phyloP scores from a whole-genome alignment of 805 yeast genomes.

The Wickerhamomyces xylosicus region DNA sequence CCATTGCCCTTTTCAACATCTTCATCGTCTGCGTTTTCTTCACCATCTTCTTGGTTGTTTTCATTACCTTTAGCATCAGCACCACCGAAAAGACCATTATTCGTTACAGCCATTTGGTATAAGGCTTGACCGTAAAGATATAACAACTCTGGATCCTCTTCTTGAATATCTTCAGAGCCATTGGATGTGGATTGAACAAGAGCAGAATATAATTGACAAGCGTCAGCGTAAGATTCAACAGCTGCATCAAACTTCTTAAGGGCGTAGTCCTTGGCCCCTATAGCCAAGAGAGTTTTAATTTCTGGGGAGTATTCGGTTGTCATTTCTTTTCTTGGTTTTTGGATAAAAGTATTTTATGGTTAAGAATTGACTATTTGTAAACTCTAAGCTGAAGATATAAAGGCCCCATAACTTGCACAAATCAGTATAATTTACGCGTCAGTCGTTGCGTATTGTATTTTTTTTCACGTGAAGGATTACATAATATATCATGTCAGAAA shows the following conservation, averaged over 20 bases:
- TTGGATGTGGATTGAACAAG: background rate
- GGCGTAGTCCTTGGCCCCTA: conserved; percentile 58
- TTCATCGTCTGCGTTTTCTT: conserved; percentile 16
- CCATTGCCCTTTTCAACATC: conserved; percentile 19
- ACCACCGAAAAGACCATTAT: conserved; percentile 69
- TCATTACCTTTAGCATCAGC: conserved; percentile 15
- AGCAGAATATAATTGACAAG: conserved; percentile 45
- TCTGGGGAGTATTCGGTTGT: conserved; percentile 26
- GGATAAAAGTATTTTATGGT: too few relatives aligned
- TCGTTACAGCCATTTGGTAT: conserved; percentile 65
- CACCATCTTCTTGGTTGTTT: conserved; percentile 10
- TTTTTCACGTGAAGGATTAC: too few relatives aligned
- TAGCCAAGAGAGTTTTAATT: conserved; percentile 37
- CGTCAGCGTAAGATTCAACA: conserved; percentile 58
- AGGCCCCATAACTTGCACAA: too few relatives aligned
- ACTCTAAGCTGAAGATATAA: too few relatives aligned
- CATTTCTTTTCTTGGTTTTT: too few relatives aligned
- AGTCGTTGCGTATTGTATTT: too few relatives aligned
- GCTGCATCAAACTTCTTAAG: conserved; percentile 59
- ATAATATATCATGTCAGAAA: too few relatives aligned
- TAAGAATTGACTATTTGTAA: too few relatives aligned
- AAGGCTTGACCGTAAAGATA: conserved; percentile 72
- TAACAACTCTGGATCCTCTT: conserved; percentile 63
- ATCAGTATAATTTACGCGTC: too few relatives aligned
- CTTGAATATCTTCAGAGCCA: conserved; percentile 20